Percentiles rank a stretch among this genome's conserved stretches.
Evolutionary conservation across 2,329 filamentous ascomycete genomes (phyloP).

Genomic region (Scedosporium minutisporum): DNA sequence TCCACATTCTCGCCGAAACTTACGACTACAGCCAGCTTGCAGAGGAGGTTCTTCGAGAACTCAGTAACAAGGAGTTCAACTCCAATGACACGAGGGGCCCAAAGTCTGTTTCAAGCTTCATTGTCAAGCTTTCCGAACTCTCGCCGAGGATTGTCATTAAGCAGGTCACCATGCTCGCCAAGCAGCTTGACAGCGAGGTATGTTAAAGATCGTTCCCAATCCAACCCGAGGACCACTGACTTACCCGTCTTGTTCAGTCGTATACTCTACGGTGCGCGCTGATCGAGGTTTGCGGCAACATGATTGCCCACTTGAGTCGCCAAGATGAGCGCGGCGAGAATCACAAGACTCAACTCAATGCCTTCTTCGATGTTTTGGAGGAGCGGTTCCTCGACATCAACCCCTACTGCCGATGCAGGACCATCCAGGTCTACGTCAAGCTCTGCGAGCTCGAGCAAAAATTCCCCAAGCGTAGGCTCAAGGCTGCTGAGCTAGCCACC

Average conservation of each 20-base stretch:
- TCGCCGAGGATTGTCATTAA: constrained; percentile 89
- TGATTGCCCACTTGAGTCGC: constrained; percentile 82
- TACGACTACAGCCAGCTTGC: constrained; percentile 95
- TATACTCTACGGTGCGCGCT: constrained; percentile 89
- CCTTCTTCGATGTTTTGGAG: constrained; percentile 93
- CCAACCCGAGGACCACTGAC: neutral
- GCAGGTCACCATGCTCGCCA: constrained; percentile 91
- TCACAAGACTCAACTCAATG: constrained; percentile 88
- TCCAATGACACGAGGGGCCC: constrained; percentile 91
- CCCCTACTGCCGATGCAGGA: constrained; percentile 85
- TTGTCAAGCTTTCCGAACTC: constrained; percentile 86
- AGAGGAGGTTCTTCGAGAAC: constrained; percentile 85
- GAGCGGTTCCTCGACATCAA: constrained; percentile 95
- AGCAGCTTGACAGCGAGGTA: constrained; percentile 90
- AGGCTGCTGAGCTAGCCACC: constrained; percentile 75
- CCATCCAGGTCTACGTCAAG: constrained; percentile 86
- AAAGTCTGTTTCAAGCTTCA: constrained; percentile 91
- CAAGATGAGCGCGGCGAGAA: constrained; percentile 87
- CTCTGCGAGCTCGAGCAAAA: constrained; percentile 94
- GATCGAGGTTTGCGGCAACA: constrained; percentile 94
- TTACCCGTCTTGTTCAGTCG: constrained; percentile 40
- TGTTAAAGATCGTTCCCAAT: neutral
- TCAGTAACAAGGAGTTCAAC: constrained; percentile 97
- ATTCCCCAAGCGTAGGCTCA: constrained; percentile 84
- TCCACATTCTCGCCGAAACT: constrained; percentile 91